A percentile compares a stretch with the other conserved stretches of the same genome.
These are phyloP conservation scores for Penicillium freii DNA, from an alignment of 2,329 filamentous ascomycete species.

Conservation along the genomic window DNA sequence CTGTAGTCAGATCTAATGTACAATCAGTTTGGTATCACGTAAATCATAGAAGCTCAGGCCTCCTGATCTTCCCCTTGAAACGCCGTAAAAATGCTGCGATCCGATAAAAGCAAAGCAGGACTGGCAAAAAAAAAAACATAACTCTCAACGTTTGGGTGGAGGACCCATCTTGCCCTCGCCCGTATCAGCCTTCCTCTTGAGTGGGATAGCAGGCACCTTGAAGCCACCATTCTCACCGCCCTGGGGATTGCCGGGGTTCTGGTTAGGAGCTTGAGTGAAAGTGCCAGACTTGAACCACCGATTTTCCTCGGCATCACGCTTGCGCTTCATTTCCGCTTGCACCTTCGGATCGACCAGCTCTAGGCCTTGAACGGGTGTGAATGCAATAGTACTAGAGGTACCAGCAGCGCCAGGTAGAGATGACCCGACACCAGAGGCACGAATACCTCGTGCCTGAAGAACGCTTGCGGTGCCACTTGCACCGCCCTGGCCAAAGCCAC, in stretches of 20 bases:
- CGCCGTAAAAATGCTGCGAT: slow-evolving; percentile 21
- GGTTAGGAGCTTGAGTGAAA: slow-evolving; percentile 76
- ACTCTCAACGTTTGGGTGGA: slow-evolving; percentile 35
- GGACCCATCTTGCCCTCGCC: slow-evolving; percentile 57
- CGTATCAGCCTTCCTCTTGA: slow-evolving; percentile 70
- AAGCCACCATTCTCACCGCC: slow-evolving; percentile 62
- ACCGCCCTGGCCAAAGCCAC: slow-evolving; percentile 68
- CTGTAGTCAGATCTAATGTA: slow-evolving; percentile 8
- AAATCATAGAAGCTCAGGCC: slow-evolving; percentile 11
- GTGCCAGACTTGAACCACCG: slow-evolving; percentile 97
- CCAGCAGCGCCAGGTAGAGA: slow-evolving; percentile 64
- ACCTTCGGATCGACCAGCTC: slow-evolving; percentile 94
- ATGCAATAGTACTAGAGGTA: slow-evolving; percentile 82
- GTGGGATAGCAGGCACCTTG: slow-evolving; percentile 75
- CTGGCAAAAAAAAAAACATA: not conserved
- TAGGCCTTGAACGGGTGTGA: slow-evolving; percentile 90
- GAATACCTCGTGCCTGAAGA: slow-evolving; percentile 75
- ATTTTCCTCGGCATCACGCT: slow-evolving; percentile 91
- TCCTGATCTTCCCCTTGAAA: slow-evolving; percentile 13
- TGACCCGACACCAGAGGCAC: slow-evolving; percentile 77
- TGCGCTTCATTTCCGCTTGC: slow-evolving; percentile 80
- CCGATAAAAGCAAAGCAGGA: slow-evolving; percentile 9
- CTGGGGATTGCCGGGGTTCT: slow-evolving; percentile 24
- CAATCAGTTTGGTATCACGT: slow-evolving; percentile 21
- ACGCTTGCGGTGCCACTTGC: slow-evolving; percentile 62